phyloP scores from a whole-genome alignment of 257 asterid species.

The Solanum verrucosum region DNA sequence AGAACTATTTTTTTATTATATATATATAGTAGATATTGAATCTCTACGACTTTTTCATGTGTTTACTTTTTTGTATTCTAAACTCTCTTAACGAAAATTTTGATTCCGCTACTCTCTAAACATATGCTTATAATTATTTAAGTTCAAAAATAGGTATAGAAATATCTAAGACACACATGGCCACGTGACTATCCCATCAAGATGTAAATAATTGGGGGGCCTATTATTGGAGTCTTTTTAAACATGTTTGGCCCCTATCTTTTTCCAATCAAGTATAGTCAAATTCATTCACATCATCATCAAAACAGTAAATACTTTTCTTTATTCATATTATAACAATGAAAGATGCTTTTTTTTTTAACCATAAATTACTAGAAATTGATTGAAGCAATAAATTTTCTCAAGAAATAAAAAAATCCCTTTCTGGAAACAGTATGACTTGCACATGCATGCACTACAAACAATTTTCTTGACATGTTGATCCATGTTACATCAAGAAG shows the following conservation, averaged over 20 bases:
- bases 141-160: not conserved
- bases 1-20: not conserved
- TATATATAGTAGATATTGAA: not conserved
- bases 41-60: no score
- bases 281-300: not conserved
- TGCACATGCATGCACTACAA: not conserved
- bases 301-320: not conserved
- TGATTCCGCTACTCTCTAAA: not conserved
- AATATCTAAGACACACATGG: not conserved
- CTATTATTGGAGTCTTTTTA: not conserved
- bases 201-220: not conserved
- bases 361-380: not conserved
- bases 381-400: not conserved
- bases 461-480: not conserved
- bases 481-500: not conserved
- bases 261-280: not conserved
- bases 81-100: not conserved
- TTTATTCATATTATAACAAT: not conserved
- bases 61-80: not conserved
- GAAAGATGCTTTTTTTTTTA: not conserved
- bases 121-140: not conserved
- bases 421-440: not conserved
- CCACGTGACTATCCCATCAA: not conserved
- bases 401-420: no score
- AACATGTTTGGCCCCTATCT: not conserved